Percentiles rank a stretch among this genome's conserved stretches.
These are phyloP conservation scores for Ligustrum vulgare DNA, from an alignment of 257 asterid species.

Conservation along the genomic window DNA sequence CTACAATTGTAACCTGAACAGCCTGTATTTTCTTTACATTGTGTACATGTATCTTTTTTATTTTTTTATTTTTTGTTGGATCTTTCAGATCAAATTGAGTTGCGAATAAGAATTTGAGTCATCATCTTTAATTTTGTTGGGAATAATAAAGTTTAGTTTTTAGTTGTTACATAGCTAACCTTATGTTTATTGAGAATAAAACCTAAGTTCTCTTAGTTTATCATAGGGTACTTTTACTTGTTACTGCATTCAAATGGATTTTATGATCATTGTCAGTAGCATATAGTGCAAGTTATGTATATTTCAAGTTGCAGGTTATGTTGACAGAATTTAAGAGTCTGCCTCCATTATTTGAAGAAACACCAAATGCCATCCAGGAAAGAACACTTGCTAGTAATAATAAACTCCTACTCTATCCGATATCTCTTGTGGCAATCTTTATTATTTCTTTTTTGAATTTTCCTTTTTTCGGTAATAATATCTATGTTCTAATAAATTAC, in stretches of 20 bases:
- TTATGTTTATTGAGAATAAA: not conserved
- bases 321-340: slow-evolving; percentile 57
- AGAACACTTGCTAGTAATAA: slow-evolving; percentile 56
- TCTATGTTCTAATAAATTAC: slow-evolving; percentile 19
- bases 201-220: not conserved
- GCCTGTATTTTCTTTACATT: not conserved
- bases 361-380: slow-evolving; percentile 56
- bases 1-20: not conserved
- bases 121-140: not conserved
- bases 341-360: slow-evolving; percentile 55
- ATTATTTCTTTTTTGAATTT: not conserved
- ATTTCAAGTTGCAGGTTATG: slow-evolving; percentile 38
- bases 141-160: not conserved
- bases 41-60: not conserved
- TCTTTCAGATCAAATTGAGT: not conserved
- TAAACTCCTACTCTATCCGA: slow-evolving; percentile 10
- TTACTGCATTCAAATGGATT: not conserved
- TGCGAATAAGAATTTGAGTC: not conserved
- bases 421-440: slow-evolving; percentile 5
- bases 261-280: not conserved
- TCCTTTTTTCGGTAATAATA: not conserved
- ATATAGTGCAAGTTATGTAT: slow-evolving; percentile 5
- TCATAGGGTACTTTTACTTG: not conserved
- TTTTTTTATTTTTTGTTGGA: too few species aligned
- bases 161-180: not conserved